Base-by-base conservation (phyloP, 2,329 filamentous ascomycete species). In the Phaeosphaeria sp. region DNA sequence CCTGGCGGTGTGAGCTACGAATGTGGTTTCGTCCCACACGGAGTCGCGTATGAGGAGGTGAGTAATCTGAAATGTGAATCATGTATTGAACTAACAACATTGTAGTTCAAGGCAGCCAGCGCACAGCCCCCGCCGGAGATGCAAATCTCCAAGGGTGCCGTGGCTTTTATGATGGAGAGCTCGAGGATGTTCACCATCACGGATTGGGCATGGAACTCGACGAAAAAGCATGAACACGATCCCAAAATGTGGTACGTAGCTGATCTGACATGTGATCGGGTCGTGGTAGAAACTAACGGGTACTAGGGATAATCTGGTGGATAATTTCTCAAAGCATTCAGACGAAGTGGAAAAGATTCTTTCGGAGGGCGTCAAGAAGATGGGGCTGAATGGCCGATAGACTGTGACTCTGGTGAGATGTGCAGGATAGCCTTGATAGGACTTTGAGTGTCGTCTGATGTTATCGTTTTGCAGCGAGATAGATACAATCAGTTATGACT, bases 21-120 rank as follows among this genome's bases (percentile, higher is more conserved):
- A 72, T 91, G 90, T 68, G 65, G 89, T 17, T 91, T 91, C 86
- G 88, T 87, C 63, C 88, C 87, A 0, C 89, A 89, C 72, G 87
- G 87, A 22, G 78, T 79, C 51, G 84, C 85, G 0, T 85, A 86
- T 59, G 82, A 86, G 66, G 79, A 84, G 51, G 59, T 63, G 41
- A 30, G 55, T 44, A 11, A 13, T n/a, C 7, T 7, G 36, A 1
- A 17, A 6, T n/a, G 15, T 21, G 20, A 7, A 7, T 23, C 23
- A 11, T 9, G 15, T 17, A 18, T 15, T 4, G 6, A 46, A 18
- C 46, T 58, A 20, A 62, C 23, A 18, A 1, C 0, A 0, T 18
- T 13, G 9, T 36, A 64, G 52, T 75, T 88, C 66, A 82, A 82
- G 61, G 85, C 85, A 2, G 72, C 76, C 54, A 87, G 87, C 67